Percentiles rank a stretch among this genome's conserved stretches.
phyloP scores from a whole-genome alignment of 352 stramenopile species.

The Phytophthora hybrid region DNA sequence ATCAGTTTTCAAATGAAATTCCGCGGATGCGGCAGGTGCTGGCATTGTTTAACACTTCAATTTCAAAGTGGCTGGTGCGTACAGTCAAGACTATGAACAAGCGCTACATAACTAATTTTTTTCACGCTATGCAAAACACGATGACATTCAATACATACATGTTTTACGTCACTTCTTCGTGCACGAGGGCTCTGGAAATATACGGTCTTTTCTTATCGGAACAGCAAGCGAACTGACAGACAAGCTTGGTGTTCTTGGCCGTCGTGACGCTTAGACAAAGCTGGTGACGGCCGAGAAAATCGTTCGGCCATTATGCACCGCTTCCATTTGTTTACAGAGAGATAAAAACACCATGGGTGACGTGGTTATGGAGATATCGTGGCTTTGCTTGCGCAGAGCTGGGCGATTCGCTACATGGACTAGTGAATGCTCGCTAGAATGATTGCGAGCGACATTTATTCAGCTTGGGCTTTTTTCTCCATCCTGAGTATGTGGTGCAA shows the following conservation, averaged over 20 bases:
- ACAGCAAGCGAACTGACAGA: slow-evolving; percentile 3
- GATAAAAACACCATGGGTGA: slow-evolving; percentile 19
- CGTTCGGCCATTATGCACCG: slow-evolving; percentile 5
- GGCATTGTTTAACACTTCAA: slow-evolving; percentile 18
- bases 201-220: slow-evolving; percentile 14
- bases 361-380: slow-evolving; percentile 17
- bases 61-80: slow-evolving; percentile 23
- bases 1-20: slow-evolving; percentile 1
- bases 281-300: background rate
- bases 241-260: background rate
- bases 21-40: background rate
- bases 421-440: slow-evolving; percentile 10
- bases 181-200: slow-evolving; percentile 10
- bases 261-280: background rate
- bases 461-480: slow-evolving; percentile 12
- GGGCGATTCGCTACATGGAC: background rate
- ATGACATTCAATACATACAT: slow-evolving; percentile 23
- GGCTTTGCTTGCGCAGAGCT: slow-evolving; percentile 2
- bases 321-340: slow-evolving; percentile 11
- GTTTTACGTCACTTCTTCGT: slow-evolving; percentile 19
- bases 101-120: slow-evolving; percentile 9
- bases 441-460: slow-evolving; percentile 16
- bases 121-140: slow-evolving; percentile 19
- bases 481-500: slow-evolving; percentile 8
- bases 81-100: slow-evolving; percentile 11